A percentile compares a stretch with the other conserved stretches of the same genome.
Evolutionary conservation across 768 basidiomycete genomes (phyloP).

Genomic region (Suillus lakei): DNA sequence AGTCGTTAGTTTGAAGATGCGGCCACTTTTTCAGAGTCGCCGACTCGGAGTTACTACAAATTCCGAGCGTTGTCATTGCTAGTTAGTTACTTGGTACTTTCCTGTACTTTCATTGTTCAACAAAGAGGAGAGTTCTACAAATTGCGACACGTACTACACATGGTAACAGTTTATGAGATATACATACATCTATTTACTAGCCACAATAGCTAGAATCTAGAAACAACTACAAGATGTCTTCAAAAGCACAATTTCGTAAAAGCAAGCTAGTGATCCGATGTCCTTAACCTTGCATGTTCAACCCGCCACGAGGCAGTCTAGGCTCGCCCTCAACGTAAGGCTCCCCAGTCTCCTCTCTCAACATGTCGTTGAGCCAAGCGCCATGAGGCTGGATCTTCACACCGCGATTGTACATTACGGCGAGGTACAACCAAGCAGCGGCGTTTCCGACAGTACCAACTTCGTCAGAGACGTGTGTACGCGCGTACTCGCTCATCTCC

Average conservation of each 20-base stretch:
- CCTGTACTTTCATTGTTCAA: background rate
- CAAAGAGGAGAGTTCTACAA: background rate
- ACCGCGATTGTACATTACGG: conserved; percentile 80
- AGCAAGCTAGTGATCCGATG: background rate
- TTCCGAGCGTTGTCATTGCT: background rate
- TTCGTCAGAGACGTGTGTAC: conserved; percentile 81
- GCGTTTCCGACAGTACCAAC: conserved; percentile 86
- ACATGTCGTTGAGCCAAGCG: conserved; percentile 84
- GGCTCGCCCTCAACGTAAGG: conserved; percentile 71
- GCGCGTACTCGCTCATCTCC: conserved; percentile 67
- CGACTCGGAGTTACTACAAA: background rate
- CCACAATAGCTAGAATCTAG: background rate
- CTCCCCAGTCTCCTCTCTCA: conserved; percentile 77
- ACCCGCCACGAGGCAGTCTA: conserved; percentile 63
- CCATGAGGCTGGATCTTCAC: conserved; percentile 80
- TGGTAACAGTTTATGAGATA: conserved; percentile 1
- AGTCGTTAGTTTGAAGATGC: background rate
- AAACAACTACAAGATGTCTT: background rate
- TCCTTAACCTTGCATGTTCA: conserved; percentile 60
- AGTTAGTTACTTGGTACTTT: background rate
- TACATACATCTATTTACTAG: conserved; percentile 1
- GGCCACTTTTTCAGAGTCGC: background rate
- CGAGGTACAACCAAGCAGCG: conserved; percentile 67
- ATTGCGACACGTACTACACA: background rate
- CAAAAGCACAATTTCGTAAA: background rate